Evolutionary conservation across 1,139 yeast species (phyloP), one percentile per base, ranked within the genome.

Genomic region (Hansenula lynferdii): DNA sequence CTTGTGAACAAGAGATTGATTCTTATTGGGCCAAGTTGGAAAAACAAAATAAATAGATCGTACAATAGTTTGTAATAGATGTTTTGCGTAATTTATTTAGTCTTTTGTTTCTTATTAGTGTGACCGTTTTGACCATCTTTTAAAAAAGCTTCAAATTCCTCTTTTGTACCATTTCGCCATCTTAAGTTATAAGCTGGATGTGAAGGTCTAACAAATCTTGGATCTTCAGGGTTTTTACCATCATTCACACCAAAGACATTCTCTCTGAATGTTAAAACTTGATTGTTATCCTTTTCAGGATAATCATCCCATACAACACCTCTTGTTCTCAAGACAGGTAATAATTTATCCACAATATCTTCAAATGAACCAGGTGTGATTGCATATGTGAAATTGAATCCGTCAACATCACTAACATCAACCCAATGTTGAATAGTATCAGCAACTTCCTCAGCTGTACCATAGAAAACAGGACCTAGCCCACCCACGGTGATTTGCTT

Each of bases 1-100:
- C 68, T 17, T 82, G 92, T 64, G 80, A 75, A 41, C 53, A 60
- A 33, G 69, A 70, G 28, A 64, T 80, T 42, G 65, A 67, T 31
- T 42, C 48, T 21, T 73, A 73, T 45, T 61, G 58, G 58, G 25
- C 31, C 8, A 28, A n/a, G 16, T 28, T 34, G n/a, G 32, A 34
- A 22, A n/a, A n/a, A n/a, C n/a, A n/a, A n/a, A n/a, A n/a, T n/a
- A n/a, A n/a, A n/a, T n/a, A n/a, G n/a, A n/a, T n/a, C n/a, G n/a
- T n/a, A n/a, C n/a, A n/a, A n/a, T n/a, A n/a, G n/a, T n/a, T n/a
- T n/a, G n/a, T n/a, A n/a, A n/a, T n/a, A n/a, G n/a, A n/a, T n/a
- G n/a, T n/a, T n/a, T n/a, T n/a, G n/a, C n/a, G n/a, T n/a, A n/a
- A n/a, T n/a, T n/a, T n/a, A n/a, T n/a, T n/a, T n/a, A n/a, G n/a